Conservation (phyloP, 306 rosid genomes). For the Cicer cuneatum region DNA sequence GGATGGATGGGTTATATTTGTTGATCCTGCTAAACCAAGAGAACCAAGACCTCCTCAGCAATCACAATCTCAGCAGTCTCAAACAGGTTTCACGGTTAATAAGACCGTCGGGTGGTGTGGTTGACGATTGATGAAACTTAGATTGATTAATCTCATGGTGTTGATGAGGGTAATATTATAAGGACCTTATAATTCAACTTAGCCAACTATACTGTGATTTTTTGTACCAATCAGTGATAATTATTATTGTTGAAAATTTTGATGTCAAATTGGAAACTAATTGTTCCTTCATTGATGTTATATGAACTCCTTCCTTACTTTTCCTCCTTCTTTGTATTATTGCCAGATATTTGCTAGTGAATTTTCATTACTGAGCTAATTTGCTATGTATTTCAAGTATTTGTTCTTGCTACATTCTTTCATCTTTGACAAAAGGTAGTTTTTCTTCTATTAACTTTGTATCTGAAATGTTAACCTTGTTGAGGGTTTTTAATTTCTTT, state of each 20-base stretch:
- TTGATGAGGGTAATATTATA: slow-evolving; percentile 25
- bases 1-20: slow-evolving; percentile 98
- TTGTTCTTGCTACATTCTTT: background rate
- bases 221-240: background rate
- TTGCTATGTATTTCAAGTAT: background rate
- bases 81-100: slow-evolving; percentile 72
- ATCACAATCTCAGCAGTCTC: slow-evolving; percentile 62
- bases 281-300: background rate
- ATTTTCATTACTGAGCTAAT: background rate
- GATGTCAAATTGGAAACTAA: slow-evolving; percentile 31
- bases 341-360: background rate
- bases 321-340: background rate
- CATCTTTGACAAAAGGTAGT: too few relatives aligned
- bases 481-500: too few relatives aligned
- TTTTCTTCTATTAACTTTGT: background rate
- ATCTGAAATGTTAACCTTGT: background rate
- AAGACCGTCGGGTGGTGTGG: slow-evolving; percentile 95
- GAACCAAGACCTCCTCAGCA: slow-evolving; percentile 75
- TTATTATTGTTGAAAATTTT: slow-evolving; percentile 1
- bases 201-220: slow-evolving; percentile 36
- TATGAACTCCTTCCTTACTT: slow-evolving; percentile 5
- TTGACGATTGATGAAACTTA: slow-evolving; percentile 45
- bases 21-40: slow-evolving; percentile 92
- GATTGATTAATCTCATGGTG: slow-evolving; percentile 17
- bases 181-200: slow-evolving; percentile 31